Evolutionary conservation across 2,329 filamentous ascomycete species (phyloP).

Genomic region (Diaporthe sp.): DNA sequence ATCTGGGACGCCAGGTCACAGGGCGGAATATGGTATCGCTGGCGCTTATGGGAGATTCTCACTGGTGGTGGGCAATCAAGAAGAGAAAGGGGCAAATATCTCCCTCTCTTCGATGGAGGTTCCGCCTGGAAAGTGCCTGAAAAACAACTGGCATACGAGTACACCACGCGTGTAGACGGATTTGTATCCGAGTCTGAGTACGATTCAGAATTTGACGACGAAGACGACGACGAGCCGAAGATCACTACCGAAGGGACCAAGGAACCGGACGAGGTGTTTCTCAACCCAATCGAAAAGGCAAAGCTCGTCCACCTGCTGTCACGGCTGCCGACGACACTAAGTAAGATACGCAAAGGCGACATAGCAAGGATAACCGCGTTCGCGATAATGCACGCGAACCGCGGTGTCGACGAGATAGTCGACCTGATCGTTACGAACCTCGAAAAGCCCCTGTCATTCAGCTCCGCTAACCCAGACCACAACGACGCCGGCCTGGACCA

Average conservation of each 20-base stretch:
- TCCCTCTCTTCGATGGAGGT: slow-evolving; percentile 81
- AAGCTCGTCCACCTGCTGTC: slow-evolving; percentile 88
- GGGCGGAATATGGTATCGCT: slow-evolving; percentile 92
- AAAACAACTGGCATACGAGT: slow-evolving; percentile 83
- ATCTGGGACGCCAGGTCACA: slow-evolving; percentile 87
- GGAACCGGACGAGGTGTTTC: slow-evolving; percentile 70
- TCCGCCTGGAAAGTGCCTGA: slow-evolving; percentile 84
- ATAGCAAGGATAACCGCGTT: slow-evolving; percentile 89
- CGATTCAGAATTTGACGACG: slow-evolving; percentile 88
- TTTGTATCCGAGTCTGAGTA: slow-evolving; percentile 89
- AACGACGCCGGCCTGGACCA: slow-evolving; percentile 54
- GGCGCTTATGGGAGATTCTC: slow-evolving; percentile 89
- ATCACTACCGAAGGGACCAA: slow-evolving; percentile 56
- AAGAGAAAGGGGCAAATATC: slow-evolving; percentile 63
- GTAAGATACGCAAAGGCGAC: slow-evolving; percentile 84
- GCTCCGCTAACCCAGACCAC: slow-evolving; percentile 75
- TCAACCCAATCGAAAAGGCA: slow-evolving; percentile 87
- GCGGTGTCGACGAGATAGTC: slow-evolving; percentile 92
- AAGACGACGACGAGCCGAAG: slow-evolving; percentile 71
- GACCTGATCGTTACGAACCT: slow-evolving; percentile 88
- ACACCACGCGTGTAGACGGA: slow-evolving; percentile 80
- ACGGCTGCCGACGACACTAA: slow-evolving; percentile 81
- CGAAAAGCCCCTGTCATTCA: slow-evolving; percentile 80
- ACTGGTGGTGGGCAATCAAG: slow-evolving; percentile 68
- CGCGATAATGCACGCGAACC: slow-evolving; percentile 87